phyloP scores from a whole-genome alignment of 73 alveolate species.

The Tetrahymena borealis region DNA sequence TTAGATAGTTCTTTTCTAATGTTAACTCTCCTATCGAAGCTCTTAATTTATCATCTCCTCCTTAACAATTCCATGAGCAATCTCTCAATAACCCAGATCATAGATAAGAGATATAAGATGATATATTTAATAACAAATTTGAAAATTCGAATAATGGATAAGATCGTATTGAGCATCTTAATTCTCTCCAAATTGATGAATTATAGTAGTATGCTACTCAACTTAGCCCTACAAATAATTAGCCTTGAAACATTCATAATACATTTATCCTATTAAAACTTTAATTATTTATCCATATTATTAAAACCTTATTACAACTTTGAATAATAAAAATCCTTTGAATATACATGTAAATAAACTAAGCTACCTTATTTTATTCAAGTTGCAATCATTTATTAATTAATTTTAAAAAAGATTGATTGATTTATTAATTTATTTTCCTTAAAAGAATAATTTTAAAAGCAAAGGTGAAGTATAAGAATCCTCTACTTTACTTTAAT shows the following conservation, averaged over 20 bases:
- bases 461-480: too few species aligned
- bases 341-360: too few species aligned
- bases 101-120: background rate
- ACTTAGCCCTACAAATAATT: background rate
- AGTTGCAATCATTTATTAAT: too few species aligned
- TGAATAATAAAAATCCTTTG: too few species aligned
- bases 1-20: background rate
- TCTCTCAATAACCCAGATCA: background rate
- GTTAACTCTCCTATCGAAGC: background rate
- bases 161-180: background rate
- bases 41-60: background rate
- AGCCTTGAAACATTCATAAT: background rate
- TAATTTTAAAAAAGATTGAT: too few species aligned
- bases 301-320: too few species aligned
- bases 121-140: background rate
- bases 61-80: background rate
- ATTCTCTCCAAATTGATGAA: background rate
- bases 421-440: too few species aligned
- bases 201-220: background rate
- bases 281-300: too few species aligned
- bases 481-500: too few species aligned
- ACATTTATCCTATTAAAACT: too few species aligned
- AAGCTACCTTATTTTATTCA: too few species aligned
- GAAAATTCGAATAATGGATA: background rate
- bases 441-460: too few species aligned